phyloP scores from a whole-genome alignment of 2,329 filamentous ascomycete genomes.

The Fusarium sp. region DNA sequence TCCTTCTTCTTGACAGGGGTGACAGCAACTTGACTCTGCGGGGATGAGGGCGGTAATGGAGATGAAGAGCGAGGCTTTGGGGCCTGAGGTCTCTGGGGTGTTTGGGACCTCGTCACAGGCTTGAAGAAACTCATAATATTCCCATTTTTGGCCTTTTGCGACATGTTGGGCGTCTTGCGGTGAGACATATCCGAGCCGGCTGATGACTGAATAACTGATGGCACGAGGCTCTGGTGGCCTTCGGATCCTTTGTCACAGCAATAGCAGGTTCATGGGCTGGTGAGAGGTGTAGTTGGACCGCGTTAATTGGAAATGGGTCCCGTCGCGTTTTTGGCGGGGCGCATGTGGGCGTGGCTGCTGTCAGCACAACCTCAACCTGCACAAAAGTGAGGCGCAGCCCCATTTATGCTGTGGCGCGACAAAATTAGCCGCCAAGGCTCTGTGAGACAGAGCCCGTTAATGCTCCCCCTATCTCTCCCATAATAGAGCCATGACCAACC shows the following conservation, averaged over 20 bases:
- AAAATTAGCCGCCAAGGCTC: neutral
- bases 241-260: neutral
- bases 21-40: slow-evolving; percentile 34
- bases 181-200: neutral
- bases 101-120: slow-evolving; percentile 37
- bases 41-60: slow-evolving; percentile 40
- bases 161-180: slow-evolving; percentile 27
- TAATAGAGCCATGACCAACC: neutral
- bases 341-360: slow-evolving; percentile 23
- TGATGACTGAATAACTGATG: neutral
- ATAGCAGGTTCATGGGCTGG: slow-evolving; percentile 15
- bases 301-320: slow-evolving; percentile 28
- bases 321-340: slow-evolving; percentile 24
- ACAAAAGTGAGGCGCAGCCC: neutral
- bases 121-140: slow-evolving; percentile 53
- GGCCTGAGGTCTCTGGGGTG: slow-evolving; percentile 13
- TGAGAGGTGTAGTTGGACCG: slow-evolving; percentile 18
- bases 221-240: neutral
- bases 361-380: neutral
- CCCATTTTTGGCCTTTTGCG: slow-evolving; percentile 43
- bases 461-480: slow-evolving; percentile 3
- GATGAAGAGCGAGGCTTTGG: slow-evolving; percentile 23
- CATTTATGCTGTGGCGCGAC: slow-evolving; percentile 29
- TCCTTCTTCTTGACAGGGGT: slow-evolving; percentile 40
- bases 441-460: neutral